Base-by-base conservation (phyloP, 257 asterid species). In the Solanum medicagineum region DNA sequence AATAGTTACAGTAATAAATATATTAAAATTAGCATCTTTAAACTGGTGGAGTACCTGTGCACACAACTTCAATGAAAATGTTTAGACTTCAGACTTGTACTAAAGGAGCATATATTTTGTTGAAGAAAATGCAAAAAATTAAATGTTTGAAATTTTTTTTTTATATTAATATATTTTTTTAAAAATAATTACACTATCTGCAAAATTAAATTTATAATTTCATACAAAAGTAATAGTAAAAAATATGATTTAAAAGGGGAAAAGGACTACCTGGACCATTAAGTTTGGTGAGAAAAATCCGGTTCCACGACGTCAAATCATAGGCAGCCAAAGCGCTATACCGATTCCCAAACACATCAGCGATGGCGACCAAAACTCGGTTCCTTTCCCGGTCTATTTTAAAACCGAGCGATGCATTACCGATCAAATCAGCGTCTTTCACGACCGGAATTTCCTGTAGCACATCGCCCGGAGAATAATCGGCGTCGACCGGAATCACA, bases 261-360 rank as follows among this genome's bases (percentile, higher is more conserved):
- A 36, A 36, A 7, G 42, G 42, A 36, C 6, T 85, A 94, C 99
- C 99, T 92, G 97, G 90, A 65, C 96, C 98, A 65, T 92, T 88
- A 75, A 97, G 98, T 84, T 88, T 90, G 14, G 98, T 95, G 80
- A 91, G 93, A 49, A 97, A 97, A n/a, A 94, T 62, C 40, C 91
- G 94, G 8, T 90, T 63, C 99, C 99, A 97, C 7, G 92, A 88
- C 26, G 90, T 87, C 90, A 93, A 87, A 90, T 95, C 98, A 85
- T 97, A 97, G 0, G 98, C 99, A 26, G 93, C 96, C 84, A 94
- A 80, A 40, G 96, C 98, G 51, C 97, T 92, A 75, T 90, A 97
- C 75, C 87, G 90, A 87, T 90, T 92, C 10, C 97, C 93, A 6
- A 91, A 10, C 84, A 91, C 91, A 85, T 97, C 98, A 62, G 97